Evolutionary conservation across 2,329 filamentous ascomycete species (phyloP), one percentile per base, ranked within the genome.

Genomic region (Alternaria panax): DNA sequence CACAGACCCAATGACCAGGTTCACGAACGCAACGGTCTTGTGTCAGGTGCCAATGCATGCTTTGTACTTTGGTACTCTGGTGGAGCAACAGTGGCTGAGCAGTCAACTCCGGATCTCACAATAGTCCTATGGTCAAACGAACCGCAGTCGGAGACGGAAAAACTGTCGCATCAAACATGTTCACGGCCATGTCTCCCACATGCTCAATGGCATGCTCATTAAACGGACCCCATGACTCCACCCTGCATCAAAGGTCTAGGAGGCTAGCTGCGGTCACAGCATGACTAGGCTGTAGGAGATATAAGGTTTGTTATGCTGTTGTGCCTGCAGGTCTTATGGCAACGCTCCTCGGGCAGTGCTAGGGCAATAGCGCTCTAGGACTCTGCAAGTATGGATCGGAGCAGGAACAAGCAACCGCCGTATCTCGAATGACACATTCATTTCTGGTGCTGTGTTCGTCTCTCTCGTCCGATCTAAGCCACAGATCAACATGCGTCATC

Each of bases 1-100:
- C 59, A 32, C 63, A 60, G 51, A 66, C 68, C 75, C 75, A 66
- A 65, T 59, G 69, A 77, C 75, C 75, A 63, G 75, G 75, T 75
- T 65, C 64, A 36, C 60, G 52, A 64, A 52, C 54, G 56, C 40
- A 75, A 72, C 69, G 68, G 72, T 67, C 66, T 71, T 69, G 68
- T 75, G 71, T 70, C 59, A 75, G 67, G 70, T 72, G 70, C 65
- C 61, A 70, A 51, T 70, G 63, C 70, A 72, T 72, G 69, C 55
- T 61, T 59, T 68, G 68, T 72, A 60, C 61, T 48, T 57, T 52
- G 58, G 52, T 54, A 56, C 52, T 57, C 51, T 59, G 55, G 11
- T 25, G 18, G 24, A 50, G 46, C 42, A 47, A 57, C 30, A 20
- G 22, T 58, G 51, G 45, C 40, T 30, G 25, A 20, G n/a, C 14